Conservation (phyloP, 345 rosid species). For the Eucalyptus fibrosa region DNA sequence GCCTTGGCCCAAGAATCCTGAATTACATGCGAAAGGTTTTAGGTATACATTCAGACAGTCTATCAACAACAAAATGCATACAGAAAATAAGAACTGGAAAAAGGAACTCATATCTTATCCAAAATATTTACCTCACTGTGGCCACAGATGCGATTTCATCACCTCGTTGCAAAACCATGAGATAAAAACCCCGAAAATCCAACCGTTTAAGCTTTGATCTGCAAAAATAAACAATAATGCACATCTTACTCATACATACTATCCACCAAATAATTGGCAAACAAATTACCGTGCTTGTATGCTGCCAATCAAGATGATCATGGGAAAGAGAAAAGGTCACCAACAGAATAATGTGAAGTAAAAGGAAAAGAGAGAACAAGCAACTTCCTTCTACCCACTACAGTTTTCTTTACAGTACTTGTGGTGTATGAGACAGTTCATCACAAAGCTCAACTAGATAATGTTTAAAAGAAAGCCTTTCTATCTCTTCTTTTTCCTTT, state of each 20-base stretch:
- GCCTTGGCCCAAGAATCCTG: constrained; percentile 25
- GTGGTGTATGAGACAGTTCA: neutral
- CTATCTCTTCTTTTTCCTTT: neutral
- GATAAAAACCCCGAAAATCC: constrained; percentile 31
- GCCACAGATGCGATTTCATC: constrained; percentile 25
- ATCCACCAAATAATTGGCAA: neutral
- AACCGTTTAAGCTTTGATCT: constrained; percentile 24
- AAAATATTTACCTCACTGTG: constrained; percentile 15
- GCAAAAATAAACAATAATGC: neutral
- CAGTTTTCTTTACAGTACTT: neutral
- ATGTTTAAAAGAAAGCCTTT: neutral
- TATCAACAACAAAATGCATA: neutral
- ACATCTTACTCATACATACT: neutral
- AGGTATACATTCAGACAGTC: neutral
- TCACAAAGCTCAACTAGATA: neutral
- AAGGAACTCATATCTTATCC: neutral
- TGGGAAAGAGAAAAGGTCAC: neutral
- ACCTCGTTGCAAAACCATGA: constrained; percentile 18
- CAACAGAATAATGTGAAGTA: neutral
- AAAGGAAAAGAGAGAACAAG: neutral
- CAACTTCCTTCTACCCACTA: neutral
- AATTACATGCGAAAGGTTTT: neutral
- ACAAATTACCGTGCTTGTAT: neutral
- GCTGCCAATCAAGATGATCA: neutral
- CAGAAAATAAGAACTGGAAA: neutral